Base-by-base conservation (phyloP, 2,329 filamentous ascomycete genomes). In the Immersiporthe knoxdaviesiana region DNA sequence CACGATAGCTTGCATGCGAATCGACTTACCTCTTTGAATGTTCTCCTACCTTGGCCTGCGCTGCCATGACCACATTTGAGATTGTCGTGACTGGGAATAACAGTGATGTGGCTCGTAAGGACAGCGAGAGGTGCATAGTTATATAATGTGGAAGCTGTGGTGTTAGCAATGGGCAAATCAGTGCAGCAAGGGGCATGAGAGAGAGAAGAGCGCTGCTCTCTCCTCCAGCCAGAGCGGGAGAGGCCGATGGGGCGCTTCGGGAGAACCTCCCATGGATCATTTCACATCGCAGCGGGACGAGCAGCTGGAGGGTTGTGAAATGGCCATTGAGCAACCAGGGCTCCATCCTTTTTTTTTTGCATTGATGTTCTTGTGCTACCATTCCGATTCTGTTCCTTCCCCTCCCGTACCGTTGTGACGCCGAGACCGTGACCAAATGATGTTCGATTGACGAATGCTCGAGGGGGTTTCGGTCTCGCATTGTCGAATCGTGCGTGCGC, bases 241-340 rank as follows among this genome's bases (percentile, higher is more conserved):
- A 60, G 58, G 50, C 54, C 63, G 52, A n/a, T 71, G 73, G 44
- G 80, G 82, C 88, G 82, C 88, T 91, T 90, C 88, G 89, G 90
- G 89, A 91, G 80, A 78, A 88, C 88, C 89, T 91, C 90, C 88
- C 88, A 91, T 90, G 89, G 88, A 90, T 80, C 89, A 90, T 86
- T 88, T 90, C 89, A 90, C 88, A 83, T 79, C 80, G 79, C 75
- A 79, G 80, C 79, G 75, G 75, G 78, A 74, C 77, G 75, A 78
- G 78, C 77, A 73, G 72, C 71, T 73, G 67, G 73, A 63, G 65
- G 58, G 73, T 18, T 76, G 87, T 89, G 89, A 91, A 90, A 91
- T 86, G 89, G 90, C 90, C 90, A 91, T 91, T 87, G 85, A 88
- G 84, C 88, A 83, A 80, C 81, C 75, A 73, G 78, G 80, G 78